Evolutionary conservation across 1,284 basidiomycete species (phyloP), one percentile per base, ranked within the genome.

Genomic region (Sparassis latifolia): DNA sequence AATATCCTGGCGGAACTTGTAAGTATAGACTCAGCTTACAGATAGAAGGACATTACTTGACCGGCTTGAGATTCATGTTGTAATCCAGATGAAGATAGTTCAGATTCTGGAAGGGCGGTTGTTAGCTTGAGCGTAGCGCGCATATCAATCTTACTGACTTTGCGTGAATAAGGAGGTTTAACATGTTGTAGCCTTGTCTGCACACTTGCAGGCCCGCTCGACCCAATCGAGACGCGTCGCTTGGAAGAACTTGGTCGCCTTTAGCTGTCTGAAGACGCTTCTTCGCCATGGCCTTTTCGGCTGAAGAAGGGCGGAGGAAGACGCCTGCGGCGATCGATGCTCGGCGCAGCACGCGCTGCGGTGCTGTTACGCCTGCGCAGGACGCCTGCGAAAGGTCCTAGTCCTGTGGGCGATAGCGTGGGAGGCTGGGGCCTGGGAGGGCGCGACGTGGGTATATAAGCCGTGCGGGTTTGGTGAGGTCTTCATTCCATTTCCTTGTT

Each of bases 181-280:
- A 76, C 97, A 99, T 99, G 74, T 99, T 99, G 75, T 97, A 99
- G 33, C 96, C 96, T 68, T 99, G 97, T 58, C 96, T 77, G 72
- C 94, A 97, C 50, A 99, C 97, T 72, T 99, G 97, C 55, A 99
- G 74, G 63, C 97, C 97, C 2, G 96, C 97, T 99, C 97, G 33
- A 99, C 96, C 97, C 97, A 99, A 69, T 99, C 97, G 60, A 99
- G 74, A 56, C 83, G 92, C 5, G 97, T 99, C 27, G 89, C 91
- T 75, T 99, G 97, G 86, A 99, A 99, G 76, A 99, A 99, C 72
- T 99, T 99, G 54, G 97, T 99, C 43, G 91, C 89, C 73, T 98
- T 98, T 52, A 99, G 77, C 67, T 95, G 92, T 52, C 91, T 80
- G 79, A 99, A 96, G 47, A 99, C 66, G 65, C 74, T 97, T 96